Base-by-base conservation (phyloP, 192 early-diverging fungal genomes). In the Neocallimastix lanati region DNA sequence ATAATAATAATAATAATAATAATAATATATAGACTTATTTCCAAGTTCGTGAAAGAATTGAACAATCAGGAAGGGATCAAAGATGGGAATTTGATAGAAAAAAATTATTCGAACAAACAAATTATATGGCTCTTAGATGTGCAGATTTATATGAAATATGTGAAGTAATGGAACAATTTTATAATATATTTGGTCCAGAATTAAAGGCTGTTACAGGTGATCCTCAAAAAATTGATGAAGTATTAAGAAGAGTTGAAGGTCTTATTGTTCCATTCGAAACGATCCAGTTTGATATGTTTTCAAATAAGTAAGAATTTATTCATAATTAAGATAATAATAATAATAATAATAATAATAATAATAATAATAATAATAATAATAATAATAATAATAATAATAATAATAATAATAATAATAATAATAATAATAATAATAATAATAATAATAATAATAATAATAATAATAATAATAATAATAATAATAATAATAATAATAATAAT, bases 131-230 rank as follows among this genome's bases (percentile, higher is more conserved):
- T 0, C 82, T 87, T 9, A 85, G 88, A 21, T 91, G 90, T 79
- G 86, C 84, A 0, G 88, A 91, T 80, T 82, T 91, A 18, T 87
- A 80, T 78, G 86, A 91, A 80, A 90, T 91, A 79, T 87, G 87
- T 29, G 90, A 91, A 81, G 88, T 91, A 4, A 87, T 91, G 87
- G 90, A 89, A 80, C 90, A 91, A 79, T 91, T 91, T 83, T 91
- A 91, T 83, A 86, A 83, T 80, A 91, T 91, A 78, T 91, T 91
- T 83, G 90, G 90, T 28, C 88, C 90, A 1, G 88, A 91, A 81
- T 80, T 91, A 29, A 91, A 91, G 79, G 90, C 90, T 29, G 90
- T 91, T 4, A 91, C 90, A 2, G 90, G 90, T 29, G 90, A 91
- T 81, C 86, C 90, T 6, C 90, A 91, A 78, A 85, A 87, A 77